Percentiles rank a stretch among this genome's conserved stretches.
Conservation (phyloP, 768 basidiomycete species). For the Rubroboletus satanas region DNA sequence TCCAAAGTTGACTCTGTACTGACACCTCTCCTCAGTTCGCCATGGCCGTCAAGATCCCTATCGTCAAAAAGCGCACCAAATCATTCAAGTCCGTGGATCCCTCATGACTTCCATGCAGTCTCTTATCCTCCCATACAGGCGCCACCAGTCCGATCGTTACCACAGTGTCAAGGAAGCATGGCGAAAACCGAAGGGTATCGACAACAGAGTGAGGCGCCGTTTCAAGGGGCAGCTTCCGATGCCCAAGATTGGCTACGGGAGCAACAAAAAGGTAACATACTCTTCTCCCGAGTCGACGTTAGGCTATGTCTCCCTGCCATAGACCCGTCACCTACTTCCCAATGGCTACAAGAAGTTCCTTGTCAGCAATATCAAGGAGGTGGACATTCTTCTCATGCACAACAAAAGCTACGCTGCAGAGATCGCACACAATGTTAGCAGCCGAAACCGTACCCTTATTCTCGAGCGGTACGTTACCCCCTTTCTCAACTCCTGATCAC, state of each 20-base stretch:
- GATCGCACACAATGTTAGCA: slow-evolving; percentile 94
- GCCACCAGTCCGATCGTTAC: slow-evolving; percentile 99
- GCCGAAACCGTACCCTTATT: slow-evolving; percentile 89
- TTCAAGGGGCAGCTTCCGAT: slow-evolving; percentile 95
- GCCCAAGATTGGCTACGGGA: slow-evolving; percentile 87
- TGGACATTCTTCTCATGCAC: slow-evolving; percentile 97
- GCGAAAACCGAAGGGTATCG: slow-evolving; percentile 99
- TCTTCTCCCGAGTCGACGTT: background rate
- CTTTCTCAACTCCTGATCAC: background rate
- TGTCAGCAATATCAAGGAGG: slow-evolving; percentile 88
- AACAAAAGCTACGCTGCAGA: slow-evolving; percentile 94
- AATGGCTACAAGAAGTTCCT: slow-evolving; percentile 95
- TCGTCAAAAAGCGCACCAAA: slow-evolving; percentile 97
- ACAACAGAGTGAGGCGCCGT: slow-evolving; percentile 93
- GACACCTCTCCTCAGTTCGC: slow-evolving; percentile 25
- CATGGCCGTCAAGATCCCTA: slow-evolving; percentile 55
- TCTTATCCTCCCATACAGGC: slow-evolving; percentile 46
- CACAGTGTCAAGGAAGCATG: slow-evolving; percentile 96
- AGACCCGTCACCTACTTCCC: slow-evolving; percentile 94
- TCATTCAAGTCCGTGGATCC: slow-evolving; percentile 79
- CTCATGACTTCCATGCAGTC: background rate
- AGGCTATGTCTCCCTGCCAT: slow-evolving; percentile 1
- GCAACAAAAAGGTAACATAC: slow-evolving; percentile 70
- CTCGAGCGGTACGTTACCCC: slow-evolving; percentile 66
- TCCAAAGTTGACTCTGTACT: slow-evolving; percentile 8